A percentile compares a stretch with the other conserved stretches of the same genome.
Conservation (phyloP, 129 eudicot species). For the Ambrosia artemisiifolia region DNA sequence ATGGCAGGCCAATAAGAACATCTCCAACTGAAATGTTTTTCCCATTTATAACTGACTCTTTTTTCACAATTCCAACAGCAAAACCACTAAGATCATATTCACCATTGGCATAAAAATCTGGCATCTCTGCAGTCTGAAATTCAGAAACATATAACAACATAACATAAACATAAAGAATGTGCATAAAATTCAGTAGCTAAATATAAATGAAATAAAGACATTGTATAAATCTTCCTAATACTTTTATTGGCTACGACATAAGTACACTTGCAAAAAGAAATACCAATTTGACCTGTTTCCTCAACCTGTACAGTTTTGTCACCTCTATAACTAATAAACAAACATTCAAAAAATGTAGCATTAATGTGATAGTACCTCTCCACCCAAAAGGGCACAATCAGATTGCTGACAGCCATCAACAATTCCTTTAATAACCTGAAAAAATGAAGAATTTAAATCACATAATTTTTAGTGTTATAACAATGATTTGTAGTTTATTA, state of each 20-base stretch:
- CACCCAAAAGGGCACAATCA: slow-evolving; percentile 77
- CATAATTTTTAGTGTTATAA: neutral
- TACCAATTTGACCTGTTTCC: neutral
- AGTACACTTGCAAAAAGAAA: neutral
- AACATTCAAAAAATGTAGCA: neutral
- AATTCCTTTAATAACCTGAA: slow-evolving; percentile 84
- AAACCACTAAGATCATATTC: slow-evolving; percentile 96
- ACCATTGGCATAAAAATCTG: slow-evolving; percentile 82
- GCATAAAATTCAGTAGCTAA: neutral
- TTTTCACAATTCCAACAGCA: slow-evolving; percentile 81
- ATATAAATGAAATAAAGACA: neutral
- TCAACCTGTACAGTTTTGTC: neutral
- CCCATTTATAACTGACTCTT: slow-evolving; percentile 77
- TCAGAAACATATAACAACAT: slow-evolving; percentile 17
- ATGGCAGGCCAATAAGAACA: slow-evolving; percentile 71
- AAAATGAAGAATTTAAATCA: slow-evolving; percentile 16
- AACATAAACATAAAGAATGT: slow-evolving; percentile 6
- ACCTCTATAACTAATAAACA: neutral
- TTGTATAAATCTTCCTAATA: neutral
- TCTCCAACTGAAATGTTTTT: slow-evolving; percentile 65
- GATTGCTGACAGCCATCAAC: slow-evolving; percentile 86
- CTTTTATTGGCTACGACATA: neutral
- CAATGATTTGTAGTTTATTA: neutral
- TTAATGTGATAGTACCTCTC: slow-evolving; percentile 48
- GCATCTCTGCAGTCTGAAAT: slow-evolving; percentile 95